Percentiles rank a stretch among this genome's conserved stretches.
These are phyloP conservation scores for Calonectria ilicicola DNA, from an alignment of 2,329 filamentous ascomycete genomes.

Conservation along the genomic window DNA sequence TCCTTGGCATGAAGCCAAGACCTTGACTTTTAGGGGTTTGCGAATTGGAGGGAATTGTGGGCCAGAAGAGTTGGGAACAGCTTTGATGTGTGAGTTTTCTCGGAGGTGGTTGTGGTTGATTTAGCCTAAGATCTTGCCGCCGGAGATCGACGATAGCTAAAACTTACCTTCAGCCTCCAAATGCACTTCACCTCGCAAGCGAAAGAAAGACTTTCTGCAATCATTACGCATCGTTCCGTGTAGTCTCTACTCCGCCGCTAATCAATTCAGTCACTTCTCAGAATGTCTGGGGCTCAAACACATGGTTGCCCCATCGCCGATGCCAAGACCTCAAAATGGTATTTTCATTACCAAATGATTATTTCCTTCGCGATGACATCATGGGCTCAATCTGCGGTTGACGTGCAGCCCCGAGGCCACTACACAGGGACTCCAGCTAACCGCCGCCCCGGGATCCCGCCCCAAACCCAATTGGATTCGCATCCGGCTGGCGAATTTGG, in stretches of 20 bases:
- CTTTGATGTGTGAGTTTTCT: neutral
- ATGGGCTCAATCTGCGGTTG: constrained; percentile 3
- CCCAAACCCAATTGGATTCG: neutral
- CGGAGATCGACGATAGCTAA: neutral
- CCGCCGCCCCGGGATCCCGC: neutral
- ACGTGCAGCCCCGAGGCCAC: neutral
- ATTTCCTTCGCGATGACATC: neutral
- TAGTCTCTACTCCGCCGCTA: neutral
- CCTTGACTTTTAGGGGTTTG: neutral
- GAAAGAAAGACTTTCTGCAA: neutral
- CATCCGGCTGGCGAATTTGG: neutral
- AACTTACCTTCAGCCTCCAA: neutral
- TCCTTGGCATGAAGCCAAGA: constrained; percentile 3
- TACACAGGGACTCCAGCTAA: neutral
- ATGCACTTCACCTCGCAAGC: neutral
- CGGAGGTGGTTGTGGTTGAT: neutral
- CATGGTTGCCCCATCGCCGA: neutral
- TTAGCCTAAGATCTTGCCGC: constrained; percentile 5
- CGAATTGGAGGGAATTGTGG: neutral
- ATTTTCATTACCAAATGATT: neutral
- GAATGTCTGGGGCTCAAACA: neutral
- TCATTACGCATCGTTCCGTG: no score
- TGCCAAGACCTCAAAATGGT: neutral
- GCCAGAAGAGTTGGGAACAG: neutral
- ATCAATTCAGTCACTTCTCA: neutral